Percentiles rank a stretch among this genome's conserved stretches.
These are phyloP conservation scores for Sporothrix curviconia DNA, from an alignment of 2,329 filamentous ascomycete species.

Conservation along the genomic window DNA sequence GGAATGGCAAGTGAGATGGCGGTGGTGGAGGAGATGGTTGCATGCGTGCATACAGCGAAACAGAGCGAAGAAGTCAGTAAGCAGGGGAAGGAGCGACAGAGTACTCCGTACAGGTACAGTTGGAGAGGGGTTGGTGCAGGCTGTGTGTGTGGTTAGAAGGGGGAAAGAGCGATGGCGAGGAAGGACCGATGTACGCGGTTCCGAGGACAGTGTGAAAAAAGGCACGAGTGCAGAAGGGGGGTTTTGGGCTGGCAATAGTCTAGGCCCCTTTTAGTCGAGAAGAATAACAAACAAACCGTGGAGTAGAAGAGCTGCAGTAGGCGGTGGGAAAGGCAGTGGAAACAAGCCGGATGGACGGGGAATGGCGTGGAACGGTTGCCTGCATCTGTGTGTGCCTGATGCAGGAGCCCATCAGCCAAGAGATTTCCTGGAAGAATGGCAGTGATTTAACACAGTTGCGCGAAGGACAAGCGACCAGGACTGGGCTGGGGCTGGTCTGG, in stretches of 20 bases:
- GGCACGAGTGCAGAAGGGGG: background rate
- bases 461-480: background rate
- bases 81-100: background rate
- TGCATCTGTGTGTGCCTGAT: no score
- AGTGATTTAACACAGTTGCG: constrained; percentile 16
- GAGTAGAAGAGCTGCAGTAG: constrained; percentile 4
- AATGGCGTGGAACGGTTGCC: no score
- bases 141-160: constrained; percentile 12
- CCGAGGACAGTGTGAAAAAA: background rate
- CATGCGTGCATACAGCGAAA: constrained; percentile 12
- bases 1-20: constrained; percentile 20
- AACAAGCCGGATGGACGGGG: constrained; percentile 11
- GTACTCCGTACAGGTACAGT: constrained; percentile 8
- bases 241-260: background rate
- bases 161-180: constrained; percentile 4
- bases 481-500: constrained; percentile 15
- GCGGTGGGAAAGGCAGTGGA: constrained; percentile 15
- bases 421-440: constrained; percentile 2
- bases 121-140: no score
- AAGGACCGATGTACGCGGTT: no score
- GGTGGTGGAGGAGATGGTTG: constrained; percentile 13
- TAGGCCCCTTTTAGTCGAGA: no score
- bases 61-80: constrained; percentile 24
- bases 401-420: no score
- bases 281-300: background rate